Evolutionary conservation across 208 protist species (phyloP).

Genomic region (Trichomonas vaginalis): DNA sequence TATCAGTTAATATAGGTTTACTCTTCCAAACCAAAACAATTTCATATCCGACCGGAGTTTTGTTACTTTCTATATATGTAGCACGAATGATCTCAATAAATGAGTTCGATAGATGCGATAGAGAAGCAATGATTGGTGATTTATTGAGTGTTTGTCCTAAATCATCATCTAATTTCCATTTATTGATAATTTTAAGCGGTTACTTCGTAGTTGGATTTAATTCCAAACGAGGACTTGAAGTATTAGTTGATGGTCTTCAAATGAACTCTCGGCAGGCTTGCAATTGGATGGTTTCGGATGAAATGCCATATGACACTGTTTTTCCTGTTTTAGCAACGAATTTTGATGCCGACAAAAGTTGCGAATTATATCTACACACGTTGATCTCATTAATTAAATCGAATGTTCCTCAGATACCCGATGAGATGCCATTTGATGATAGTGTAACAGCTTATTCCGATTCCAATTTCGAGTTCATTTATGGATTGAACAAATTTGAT

Average conservation of each 20-base stretch:
- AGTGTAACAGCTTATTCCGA: not conserved
- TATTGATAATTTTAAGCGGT: not conserved
- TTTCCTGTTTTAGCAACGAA: not conserved
- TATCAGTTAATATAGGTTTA: not conserved
- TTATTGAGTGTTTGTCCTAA: not conserved
- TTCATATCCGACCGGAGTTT: not conserved
- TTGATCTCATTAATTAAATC: not conserved
- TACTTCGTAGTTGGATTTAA: not conserved
- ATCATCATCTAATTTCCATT: not conserved
- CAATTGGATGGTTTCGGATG: not conserved
- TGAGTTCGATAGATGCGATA: not conserved
- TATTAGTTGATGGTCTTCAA: not conserved
- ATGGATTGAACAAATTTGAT: not conserved
- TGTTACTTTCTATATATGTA: not conserved
- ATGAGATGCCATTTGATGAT: not conserved
- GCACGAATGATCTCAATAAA: not conserved
- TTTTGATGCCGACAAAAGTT: not conserved
- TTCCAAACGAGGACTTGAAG: not conserved
- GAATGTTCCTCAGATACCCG: not conserved
- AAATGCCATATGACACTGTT: not conserved
- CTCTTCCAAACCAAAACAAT: not conserved
- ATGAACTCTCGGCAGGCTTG: not conserved
- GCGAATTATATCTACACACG: not conserved
- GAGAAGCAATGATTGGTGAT: not conserved
- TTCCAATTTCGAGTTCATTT: not conserved